Evolutionary conservation across 371 early-diverging fungal genomes (phyloP), one percentile per base, ranked within the genome.

Genomic region (Mucor velutinosus): DNA sequence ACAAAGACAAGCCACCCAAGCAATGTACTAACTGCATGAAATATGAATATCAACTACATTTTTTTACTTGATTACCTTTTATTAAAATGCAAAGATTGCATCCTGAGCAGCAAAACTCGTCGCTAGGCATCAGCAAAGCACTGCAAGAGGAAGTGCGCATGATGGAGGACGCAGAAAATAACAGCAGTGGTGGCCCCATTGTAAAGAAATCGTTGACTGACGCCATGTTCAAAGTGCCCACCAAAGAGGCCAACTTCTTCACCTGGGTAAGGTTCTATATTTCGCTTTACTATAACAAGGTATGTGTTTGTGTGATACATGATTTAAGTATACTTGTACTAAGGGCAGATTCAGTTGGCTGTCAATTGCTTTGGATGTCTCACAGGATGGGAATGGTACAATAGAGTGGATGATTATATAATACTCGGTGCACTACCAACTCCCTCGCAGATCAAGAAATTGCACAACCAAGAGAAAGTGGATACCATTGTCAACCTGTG

Each of bases 391-490:
- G 25, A 37, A 30, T 83, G 83, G 83, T 80, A 76, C 53, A 80
- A 78, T 53, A 76, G 79, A 60, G 69, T 83, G 49, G 83, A 83
- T 64, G 41, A 64, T 27, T 41, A 29, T 32, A 56, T 83, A 7
- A 70, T 80, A 7, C 43, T 83, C 15, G 83, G 83, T 4, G 83
- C 83, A n/a, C 62, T 83, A 32, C 83, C 83, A 4, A 80, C 80
- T n/a, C 77, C 80, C 4, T 58, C 76, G 11, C 77, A 76, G 30
- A 75, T 83, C 39, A 78, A 71, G 55, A 51, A 43, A 3, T 32
- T 83, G 33, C 71, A 75, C 41, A 30, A 68, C 23, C 62, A 64
- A n/a, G 73, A 78, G 29, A 64, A 70, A 33, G 67, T 83, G 1
- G 27, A 60, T 41, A 70, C 72, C 7, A 59, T 83, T 10, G 66